A percentile compares a stretch with the other conserved stretches of the same genome.
These are phyloP conservation scores for Cercophora sp. DNA, from an alignment of 495 filamentous ascomycete species.

Conservation along the genomic window DNA sequence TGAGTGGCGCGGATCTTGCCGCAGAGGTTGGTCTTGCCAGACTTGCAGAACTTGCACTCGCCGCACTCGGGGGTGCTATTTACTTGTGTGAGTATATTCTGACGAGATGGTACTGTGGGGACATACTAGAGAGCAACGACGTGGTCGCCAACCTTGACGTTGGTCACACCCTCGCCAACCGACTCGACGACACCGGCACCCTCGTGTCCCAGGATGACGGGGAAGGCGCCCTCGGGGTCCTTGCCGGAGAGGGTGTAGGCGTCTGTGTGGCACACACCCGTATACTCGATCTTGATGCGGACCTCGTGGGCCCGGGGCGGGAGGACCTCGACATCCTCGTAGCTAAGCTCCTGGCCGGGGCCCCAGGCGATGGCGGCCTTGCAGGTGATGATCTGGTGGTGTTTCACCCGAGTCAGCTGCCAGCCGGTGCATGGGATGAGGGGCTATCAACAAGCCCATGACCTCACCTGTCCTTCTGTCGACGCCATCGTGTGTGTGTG, in stretches of 20 bases:
- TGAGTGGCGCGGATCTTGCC: slow-evolving; percentile 98
- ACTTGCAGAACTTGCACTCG: slow-evolving; percentile 99
- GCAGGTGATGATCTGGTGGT: slow-evolving; percentile 46
- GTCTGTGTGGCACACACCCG: slow-evolving; percentile 99
- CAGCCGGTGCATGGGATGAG: not conserved
- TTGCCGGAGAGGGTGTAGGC: slow-evolving; percentile 98
- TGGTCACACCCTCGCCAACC: slow-evolving; percentile 91
- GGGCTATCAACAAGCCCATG: not conserved
- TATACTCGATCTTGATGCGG: slow-evolving; percentile 93
- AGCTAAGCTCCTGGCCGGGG: slow-evolving; percentile 77
- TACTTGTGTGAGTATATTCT: no score
- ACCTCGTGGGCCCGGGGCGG: slow-evolving; percentile 95
- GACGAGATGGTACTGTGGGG: no score
- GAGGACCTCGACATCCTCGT: slow-evolving; percentile 89
- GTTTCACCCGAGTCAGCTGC: not conserved
- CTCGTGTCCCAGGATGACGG: slow-evolving; percentile 93
- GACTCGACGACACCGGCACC: slow-evolving; percentile 97
- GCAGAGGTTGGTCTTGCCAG: slow-evolving; percentile 98
- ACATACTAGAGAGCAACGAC: slow-evolving; percentile 97
- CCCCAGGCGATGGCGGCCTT: slow-evolving; percentile 97
- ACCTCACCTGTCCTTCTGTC: slow-evolving; percentile 46
- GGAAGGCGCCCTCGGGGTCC: slow-evolving; percentile 97
- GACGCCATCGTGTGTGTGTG: slow-evolving; percentile 36
- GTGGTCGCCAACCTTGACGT: slow-evolving; percentile 86
- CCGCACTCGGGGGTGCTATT: slow-evolving; percentile 93